Base-by-base conservation (phyloP, 2,329 filamentous ascomycete genomes). In the Drechslerella stenobrocha region DNA sequence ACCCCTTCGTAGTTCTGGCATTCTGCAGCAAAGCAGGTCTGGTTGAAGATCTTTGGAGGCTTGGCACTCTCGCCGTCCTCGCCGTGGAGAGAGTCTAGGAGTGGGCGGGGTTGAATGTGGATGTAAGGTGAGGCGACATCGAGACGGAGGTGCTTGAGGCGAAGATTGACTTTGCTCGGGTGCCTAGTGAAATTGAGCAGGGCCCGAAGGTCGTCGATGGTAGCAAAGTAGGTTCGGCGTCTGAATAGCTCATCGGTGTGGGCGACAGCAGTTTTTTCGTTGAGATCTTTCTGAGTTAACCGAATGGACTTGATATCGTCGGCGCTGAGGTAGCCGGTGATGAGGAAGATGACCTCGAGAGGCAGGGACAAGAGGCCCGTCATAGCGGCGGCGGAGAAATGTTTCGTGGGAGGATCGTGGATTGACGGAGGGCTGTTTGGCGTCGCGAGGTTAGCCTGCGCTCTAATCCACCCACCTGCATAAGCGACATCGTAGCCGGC, bases 81-180 rank as follows among this genome's bases (percentile, higher is more conserved):
- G 15, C 18, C 34, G 22, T 46, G 34, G 6, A 60, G 28, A 2
- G 50, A 46, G 26, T 46, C 48, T 8, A 51, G 15, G 7, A 60
- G 20, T 1, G 44, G 24, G 9, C 45, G 40, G 3, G 50, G 51
- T 4, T 28, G 50, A 11, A 66, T 59, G 20, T 66, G 61, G 22
- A 67, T 55, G 35, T 51, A 67, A 1, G 63, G 63, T n/a, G 55
- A 67, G 8, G 55, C 55, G 22, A 56, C 37, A 35, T 67, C 51
- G 4, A 67, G 24, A 18, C 37, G 45, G 1, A 67, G 63, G 24
- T 67, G 63, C 22, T 60, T 67, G n/a, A 67, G 63, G 1, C 55
- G 42, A 20, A 56, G 55, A 23, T 45, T 45, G n/a, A 45, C 63
- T 9, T 48, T 53, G 28, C 63, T 67, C 13, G 63, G 45, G 20